Conservation (phyloP, 352 stramenopile species). For the Pythium phragmiticola region DNA sequence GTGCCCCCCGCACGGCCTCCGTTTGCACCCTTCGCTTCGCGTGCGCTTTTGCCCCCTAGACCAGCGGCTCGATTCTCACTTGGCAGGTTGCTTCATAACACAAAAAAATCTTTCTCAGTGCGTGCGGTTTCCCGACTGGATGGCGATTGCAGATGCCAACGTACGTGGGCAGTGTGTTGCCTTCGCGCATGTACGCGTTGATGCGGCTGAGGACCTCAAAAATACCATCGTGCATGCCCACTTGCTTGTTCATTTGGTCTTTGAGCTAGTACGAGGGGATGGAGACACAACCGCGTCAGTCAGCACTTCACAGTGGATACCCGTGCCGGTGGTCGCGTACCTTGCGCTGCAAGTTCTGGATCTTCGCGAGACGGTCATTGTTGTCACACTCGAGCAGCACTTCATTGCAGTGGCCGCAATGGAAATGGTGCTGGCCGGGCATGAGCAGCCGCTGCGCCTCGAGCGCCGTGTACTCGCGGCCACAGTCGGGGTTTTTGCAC, state of each 20-base stretch:
- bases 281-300: background rate
- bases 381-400: slow-evolving; percentile 87
- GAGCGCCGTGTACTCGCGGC: slow-evolving; percentile 83
- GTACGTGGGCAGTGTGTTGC: slow-evolving; percentile 61
- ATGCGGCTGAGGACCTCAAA: slow-evolving; percentile 84
- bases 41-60: slow-evolving; percentile 65
- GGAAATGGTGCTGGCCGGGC: slow-evolving; percentile 82
- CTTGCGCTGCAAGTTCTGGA: slow-evolving; percentile 80
- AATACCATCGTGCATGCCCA: slow-evolving; percentile 79
- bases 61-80: slow-evolving; percentile 85
- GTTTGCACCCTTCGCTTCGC: slow-evolving; percentile 37
- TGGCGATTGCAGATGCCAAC: background rate
- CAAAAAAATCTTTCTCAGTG: background rate
- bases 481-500: slow-evolving; percentile 83
- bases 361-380: slow-evolving; percentile 72
- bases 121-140: background rate
- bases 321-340: slow-evolving; percentile 20
- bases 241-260: slow-evolving; percentile 88
- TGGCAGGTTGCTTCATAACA: slow-evolving; percentile 56
- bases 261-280: slow-evolving; percentile 49
- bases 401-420: slow-evolving; percentile 85
- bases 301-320: background rate
- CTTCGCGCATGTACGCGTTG: slow-evolving; percentile 77
- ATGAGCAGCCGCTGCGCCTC: slow-evolving; percentile 82
- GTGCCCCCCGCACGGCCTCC: slow-evolving; percentile 35